Base-by-base conservation (phyloP, 768 basidiomycete genomes). In the Agaricus subrufescens region DNA sequence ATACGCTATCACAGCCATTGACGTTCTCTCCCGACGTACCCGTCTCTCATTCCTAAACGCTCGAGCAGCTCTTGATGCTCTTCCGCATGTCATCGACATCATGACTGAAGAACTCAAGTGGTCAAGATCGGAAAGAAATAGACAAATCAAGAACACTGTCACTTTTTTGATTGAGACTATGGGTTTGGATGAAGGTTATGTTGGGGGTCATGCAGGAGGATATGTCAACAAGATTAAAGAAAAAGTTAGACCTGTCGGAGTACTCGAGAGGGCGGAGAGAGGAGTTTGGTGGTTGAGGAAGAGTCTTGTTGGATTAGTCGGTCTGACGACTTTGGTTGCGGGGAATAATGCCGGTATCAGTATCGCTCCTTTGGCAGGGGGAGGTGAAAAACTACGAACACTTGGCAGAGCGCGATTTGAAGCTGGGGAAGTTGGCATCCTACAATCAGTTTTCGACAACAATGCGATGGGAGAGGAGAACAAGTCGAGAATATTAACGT, bases 31-130 rank as follows among this genome's bases (percentile, higher is more conserved):
- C 1, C 87, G 96, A 0, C 87, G 95, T 57, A 89, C 90, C 9
- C 88, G 96, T 15, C 80, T 99, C 29, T 86, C 91, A 7, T 98
- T 98, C 82, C 84, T 98, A 62, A 94, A 97, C 68, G 88, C 86
- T 0, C 86, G 87, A 56, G 89, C 89, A 1, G 87, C 96, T 0
- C 80, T 95, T 31, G 84, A 87, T 29, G 84, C 88, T 0, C 84
- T 99, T 50, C 94, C 95, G 2, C 80, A 81, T 30, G 87, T 99
- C 48, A 85, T 96, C 58, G 91, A 92, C 56, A 89, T 97, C 69
- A 96, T 98, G 94, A 82, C 83, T 4, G 80, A 80, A 14, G 94
- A 98, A 66, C 79, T 95, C 5, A 75, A 78, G 11, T 99, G 96
- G 96, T 77, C 79, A 58, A 68, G 71, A 27, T 62, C 74, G 14